Conservation (phyloP, 2,329 filamentous ascomycete genomes). For the Ascomycota sp. region DNA sequence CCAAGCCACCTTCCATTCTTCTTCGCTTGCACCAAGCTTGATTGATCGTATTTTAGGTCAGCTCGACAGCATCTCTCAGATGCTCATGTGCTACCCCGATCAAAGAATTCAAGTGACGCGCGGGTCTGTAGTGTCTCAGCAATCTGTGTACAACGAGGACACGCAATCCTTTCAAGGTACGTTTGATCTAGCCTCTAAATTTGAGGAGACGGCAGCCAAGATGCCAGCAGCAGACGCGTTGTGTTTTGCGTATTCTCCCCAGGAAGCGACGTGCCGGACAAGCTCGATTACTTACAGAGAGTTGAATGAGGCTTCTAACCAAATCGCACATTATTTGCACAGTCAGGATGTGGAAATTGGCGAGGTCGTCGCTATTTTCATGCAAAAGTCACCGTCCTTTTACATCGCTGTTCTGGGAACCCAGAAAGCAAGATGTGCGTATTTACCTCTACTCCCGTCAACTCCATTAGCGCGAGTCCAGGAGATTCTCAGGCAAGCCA, state of each 20-base stretch:
- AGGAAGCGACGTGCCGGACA: conserved; percentile 7
- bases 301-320: conserved; percentile 42
- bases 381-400: conserved; percentile 53
- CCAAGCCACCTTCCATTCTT: conserved; percentile 24
- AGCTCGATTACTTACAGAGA: conserved; percentile 35
- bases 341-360: conserved; percentile 23
- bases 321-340: conserved; percentile 32
- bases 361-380: conserved; percentile 45
- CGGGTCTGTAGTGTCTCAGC: conserved; percentile 8
- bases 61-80: conserved; percentile 26
- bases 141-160: conserved; percentile 27
- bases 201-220: conserved; percentile 28
- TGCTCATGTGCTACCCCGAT: conserved; percentile 9
- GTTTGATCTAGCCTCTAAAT: conserved; percentile 24
- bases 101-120: conserved; percentile 3
- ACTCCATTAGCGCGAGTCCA: conserved; percentile 38
- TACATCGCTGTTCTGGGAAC: conserved; percentile 56
- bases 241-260: conserved; percentile 29
- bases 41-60: conserved; percentile 35
- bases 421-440: conserved; percentile 53
- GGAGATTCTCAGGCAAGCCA: conserved; percentile 39
- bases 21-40: conserved; percentile 29
- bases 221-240: conserved; percentile 37
- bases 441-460: conserved; percentile 57
- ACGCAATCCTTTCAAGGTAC: conserved; percentile 12